phyloP scores from a whole-genome alignment of 306 rosid species.

The Herpetospermum pedunculosum region DNA sequence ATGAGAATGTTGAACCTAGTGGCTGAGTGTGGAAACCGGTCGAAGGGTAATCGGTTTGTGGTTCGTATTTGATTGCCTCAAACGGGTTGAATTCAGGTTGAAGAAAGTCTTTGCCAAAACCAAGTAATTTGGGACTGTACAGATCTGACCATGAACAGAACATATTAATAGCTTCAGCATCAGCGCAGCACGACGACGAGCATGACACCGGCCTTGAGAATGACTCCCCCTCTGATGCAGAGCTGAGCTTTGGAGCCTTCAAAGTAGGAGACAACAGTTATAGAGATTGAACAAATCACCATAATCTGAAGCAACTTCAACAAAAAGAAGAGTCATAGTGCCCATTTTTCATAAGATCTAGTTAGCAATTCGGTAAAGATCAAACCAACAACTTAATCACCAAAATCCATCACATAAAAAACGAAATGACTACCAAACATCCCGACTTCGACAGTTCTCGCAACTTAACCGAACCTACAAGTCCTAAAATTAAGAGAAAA shows the following conservation, averaged over 20 bases:
- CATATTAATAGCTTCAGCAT: slow-evolving; percentile 32
- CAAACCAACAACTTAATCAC: neutral
- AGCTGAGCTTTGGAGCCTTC: slow-evolving; percentile 44
- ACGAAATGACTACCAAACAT: neutral
- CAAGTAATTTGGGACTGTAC: slow-evolving; percentile 22
- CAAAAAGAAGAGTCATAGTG: neutral
- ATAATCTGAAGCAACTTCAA: neutral
- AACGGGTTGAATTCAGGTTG: slow-evolving; percentile 25
- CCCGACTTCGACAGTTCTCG: neutral
- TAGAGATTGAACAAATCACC: neutral
- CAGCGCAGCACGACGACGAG: slow-evolving; percentile 22
- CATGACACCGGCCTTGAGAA: slow-evolving; percentile 27
- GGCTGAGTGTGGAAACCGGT: slow-evolving; percentile 19
- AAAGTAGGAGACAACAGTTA: neutral
- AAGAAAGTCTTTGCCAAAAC: slow-evolving; percentile 11
- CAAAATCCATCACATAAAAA: neutral
- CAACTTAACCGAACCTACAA: neutral
- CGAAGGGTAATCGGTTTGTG: slow-evolving; percentile 24
- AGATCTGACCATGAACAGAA: slow-evolving; percentile 39
- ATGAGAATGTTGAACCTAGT: slow-evolving; percentile 30
- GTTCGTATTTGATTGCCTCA: slow-evolving; percentile 20
- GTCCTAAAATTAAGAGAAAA: neutral
- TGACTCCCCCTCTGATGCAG: slow-evolving; percentile 55
- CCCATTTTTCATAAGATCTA: neutral
- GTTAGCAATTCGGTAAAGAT: neutral